These are phyloP conservation scores for Penicilliopsis zonata DNA, from an alignment of 495 filamentous ascomycete genomes.

Conservation along the genomic window DNA sequence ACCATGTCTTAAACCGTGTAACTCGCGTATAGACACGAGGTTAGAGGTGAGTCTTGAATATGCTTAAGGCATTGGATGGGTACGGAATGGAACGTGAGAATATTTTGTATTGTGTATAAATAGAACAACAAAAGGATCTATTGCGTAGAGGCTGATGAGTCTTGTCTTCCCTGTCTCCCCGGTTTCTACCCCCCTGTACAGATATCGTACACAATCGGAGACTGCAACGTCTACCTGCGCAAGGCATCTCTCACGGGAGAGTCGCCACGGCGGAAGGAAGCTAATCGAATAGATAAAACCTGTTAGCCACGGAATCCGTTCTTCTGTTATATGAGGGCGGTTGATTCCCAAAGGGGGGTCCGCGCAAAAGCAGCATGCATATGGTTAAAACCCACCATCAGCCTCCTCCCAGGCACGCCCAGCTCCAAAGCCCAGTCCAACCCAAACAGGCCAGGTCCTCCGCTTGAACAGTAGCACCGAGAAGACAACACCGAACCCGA, in stretches of 20 bases:
- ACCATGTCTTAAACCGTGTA: no score
- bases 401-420: slow-evolving; percentile 90
- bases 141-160: no score
- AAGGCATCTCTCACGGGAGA: slow-evolving; percentile 32
- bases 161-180: no score
- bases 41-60: no score
- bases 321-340: no score
- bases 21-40: no score
- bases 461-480: slow-evolving; percentile 96
- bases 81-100: no score
- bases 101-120: no score
- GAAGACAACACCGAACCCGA: slow-evolving; percentile 95
- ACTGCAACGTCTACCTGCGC: slow-evolving; percentile 22
- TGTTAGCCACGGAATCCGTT: not conserved
- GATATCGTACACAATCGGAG: slow-evolving; percentile 31
- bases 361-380: no score
- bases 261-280: slow-evolving; percentile 37
- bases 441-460: slow-evolving; percentile 87
- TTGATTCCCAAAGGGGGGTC: no score
- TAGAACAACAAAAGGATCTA: no score
- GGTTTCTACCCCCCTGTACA: slow-evolving; percentile 23
- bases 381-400: slow-evolving; percentile 38
- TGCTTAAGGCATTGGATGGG: no score
- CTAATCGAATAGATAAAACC: slow-evolving; percentile 14
- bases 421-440: slow-evolving; percentile 88